Evolutionary conservation across 768 basidiomycete species (phyloP).

Genomic region (Lactifluus echinatus): DNA sequence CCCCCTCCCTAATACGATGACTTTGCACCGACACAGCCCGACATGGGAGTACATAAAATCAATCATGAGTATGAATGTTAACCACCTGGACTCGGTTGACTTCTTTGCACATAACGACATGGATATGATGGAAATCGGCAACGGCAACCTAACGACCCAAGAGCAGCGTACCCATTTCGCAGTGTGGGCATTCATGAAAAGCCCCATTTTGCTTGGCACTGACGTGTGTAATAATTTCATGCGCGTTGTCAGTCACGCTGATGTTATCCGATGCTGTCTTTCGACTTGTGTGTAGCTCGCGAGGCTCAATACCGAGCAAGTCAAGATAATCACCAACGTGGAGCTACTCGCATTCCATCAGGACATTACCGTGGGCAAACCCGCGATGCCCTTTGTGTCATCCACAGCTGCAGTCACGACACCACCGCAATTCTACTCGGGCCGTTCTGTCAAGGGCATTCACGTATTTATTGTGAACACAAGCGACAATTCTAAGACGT

Average conservation of each 20-base stretch:
- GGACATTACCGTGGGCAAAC: constrained; percentile 36
- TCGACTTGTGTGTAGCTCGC: constrained; percentile 31
- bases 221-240: constrained; percentile 23
- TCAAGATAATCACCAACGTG: constrained; percentile 41
- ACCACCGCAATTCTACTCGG: constrained; percentile 46
- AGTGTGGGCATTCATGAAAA: constrained; percentile 51
- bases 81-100: constrained; percentile 33
- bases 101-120: constrained; percentile 49
- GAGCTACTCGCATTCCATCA: constrained; percentile 51
- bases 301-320: constrained; percentile 32
- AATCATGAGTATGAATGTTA: constrained; percentile 38
- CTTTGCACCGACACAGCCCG: constrained; percentile 24
- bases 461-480: constrained; percentile 53
- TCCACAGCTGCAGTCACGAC: constrained; percentile 33
- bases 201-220: constrained; percentile 43
- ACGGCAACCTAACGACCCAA: constrained; percentile 39
- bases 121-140: constrained; percentile 49
- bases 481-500: constrained; percentile 31
- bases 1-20: not conserved
- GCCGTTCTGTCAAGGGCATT: constrained; percentile 38
- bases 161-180: constrained; percentile 51
- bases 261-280: too few species aligned
- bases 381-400: constrained; percentile 42
- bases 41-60: constrained; percentile 43
- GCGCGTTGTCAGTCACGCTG: not conserved